Evolutionary conservation across 257 asterid genomes (phyloP).

Genomic region (Lavandula angustifolia): DNA sequence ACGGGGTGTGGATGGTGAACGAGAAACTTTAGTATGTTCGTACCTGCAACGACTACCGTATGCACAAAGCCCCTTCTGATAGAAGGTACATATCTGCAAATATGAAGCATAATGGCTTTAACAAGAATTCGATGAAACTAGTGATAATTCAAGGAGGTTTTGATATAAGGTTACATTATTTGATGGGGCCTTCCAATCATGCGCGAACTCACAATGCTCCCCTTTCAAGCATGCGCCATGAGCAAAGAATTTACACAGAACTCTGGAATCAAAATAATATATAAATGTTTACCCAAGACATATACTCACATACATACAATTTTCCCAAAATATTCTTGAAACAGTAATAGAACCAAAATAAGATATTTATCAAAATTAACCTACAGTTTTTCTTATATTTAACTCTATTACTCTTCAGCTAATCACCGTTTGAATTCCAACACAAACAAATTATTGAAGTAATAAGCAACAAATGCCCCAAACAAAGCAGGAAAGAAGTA

Average conservation of each 20-base stretch:
- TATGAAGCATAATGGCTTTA: background rate
- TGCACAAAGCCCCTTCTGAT: constrained; percentile 83
- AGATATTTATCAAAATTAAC: background rate
- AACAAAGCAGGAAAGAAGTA: background rate
- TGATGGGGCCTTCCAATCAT: constrained; percentile 75
- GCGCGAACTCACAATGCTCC: constrained; percentile 84
- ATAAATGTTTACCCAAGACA: background rate
- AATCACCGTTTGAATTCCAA: background rate
- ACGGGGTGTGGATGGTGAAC: constrained; percentile 38
- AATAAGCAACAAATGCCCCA: background rate
- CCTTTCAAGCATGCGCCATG: constrained; percentile 96
- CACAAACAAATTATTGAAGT: no score
- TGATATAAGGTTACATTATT: constrained; percentile 51
- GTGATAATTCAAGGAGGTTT: constrained; percentile 16
- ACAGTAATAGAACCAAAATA: background rate
- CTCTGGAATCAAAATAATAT: constrained; percentile 51
- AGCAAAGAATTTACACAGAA: constrained; percentile 81
- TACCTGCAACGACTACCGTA: constrained; percentile 92
- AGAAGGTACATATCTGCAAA: constrained; percentile 82
- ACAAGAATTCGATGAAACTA: background rate
- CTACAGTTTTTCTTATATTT: background rate
- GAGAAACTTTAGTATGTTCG: constrained; percentile 66
- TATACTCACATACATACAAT: background rate
- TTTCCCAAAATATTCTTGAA: background rate
- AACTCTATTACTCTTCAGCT: background rate